phyloP scores from a whole-genome alignment of 2,329 filamentous ascomycete species.

The Botrytis porri region DNA sequence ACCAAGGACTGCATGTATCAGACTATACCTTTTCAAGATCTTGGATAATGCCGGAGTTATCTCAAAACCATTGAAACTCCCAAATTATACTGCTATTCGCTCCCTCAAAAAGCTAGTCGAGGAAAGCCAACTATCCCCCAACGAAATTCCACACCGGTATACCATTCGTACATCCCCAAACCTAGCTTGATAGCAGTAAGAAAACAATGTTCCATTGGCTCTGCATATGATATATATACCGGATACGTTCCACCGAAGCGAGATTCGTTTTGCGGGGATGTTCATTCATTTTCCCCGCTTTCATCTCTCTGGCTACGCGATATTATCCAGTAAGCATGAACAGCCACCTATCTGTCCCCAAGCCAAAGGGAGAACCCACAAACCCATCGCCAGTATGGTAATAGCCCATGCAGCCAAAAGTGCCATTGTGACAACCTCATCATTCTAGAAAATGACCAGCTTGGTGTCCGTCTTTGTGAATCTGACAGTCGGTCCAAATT shows the following conservation, averaged over 20 bases:
- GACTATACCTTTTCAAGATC: background rate
- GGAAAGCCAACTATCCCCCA: background rate
- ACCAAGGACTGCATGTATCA: background rate
- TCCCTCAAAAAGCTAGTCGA: background rate
- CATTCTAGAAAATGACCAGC: background rate
- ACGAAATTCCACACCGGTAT: background rate
- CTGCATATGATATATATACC: background rate
- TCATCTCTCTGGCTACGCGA: background rate
- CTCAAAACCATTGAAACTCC: background rate
- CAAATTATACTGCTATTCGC: rapidly evolving
- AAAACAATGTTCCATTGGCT: rapidly evolving
- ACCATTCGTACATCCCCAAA: background rate
- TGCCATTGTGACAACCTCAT: background rate
- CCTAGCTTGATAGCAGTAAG: too few species aligned
- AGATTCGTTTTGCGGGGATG: background rate
- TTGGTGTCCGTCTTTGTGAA: rapidly evolving
- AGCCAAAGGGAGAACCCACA: background rate
- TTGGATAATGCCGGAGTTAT: rapidly evolving
- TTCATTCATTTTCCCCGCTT: background rate
- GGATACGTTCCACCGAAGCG: background rate
- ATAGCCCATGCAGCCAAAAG: background rate
- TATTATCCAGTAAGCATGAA: background rate
- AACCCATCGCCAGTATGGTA: too few species aligned
- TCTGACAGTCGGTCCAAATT: background rate
- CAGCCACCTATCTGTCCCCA: rapidly evolving